Base-by-base conservation (phyloP, 1,284 basidiomycete genomes). In the Agroathelia rolfsii region DNA sequence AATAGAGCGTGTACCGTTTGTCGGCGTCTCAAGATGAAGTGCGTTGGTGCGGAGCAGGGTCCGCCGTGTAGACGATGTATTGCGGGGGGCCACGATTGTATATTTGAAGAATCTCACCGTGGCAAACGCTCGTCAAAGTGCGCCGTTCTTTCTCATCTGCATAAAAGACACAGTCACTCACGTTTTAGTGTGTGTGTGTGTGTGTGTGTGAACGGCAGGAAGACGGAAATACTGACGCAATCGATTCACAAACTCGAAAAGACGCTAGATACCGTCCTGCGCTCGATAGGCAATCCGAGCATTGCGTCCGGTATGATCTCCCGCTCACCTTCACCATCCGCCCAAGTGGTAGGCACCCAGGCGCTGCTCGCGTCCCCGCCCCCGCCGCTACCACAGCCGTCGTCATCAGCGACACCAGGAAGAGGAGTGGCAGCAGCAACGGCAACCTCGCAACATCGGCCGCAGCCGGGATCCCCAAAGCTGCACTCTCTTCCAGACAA, bases 21-120 rank as follows among this genome's bases (percentile, higher is more conserved):
- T 55, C 78, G 94, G 20, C 81, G 90, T 30, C 76, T 97, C 42
- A 98, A 98, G 66, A 98, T 98, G 94, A 87, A 94, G 45, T 98
- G 94, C 46, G 88, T 95, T 12, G 90, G 85, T 22, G 87, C 88
- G 2, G 92, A 95, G 49, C 70, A 92, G 21, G 90, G 88, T 0
- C 86, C 87, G 0, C 89, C 92, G 1, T 96, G 92, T 61, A 92
- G 90, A 50, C 76, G 84, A 16, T 85, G 81, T 51, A 66, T 71
- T 40, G 60, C 78, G 0, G 84, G 87, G 7, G 80, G 80, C 35
- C 88, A 92, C 49, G 85, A 92, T 43, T 96, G 92, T 49, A 74
- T 94, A 27, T 96, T 96, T 44, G 89, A 95, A 57, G 90, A 94
- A 53, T 89, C 85, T 4, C 90, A 94, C 53, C 73, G 92, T 30